A percentile compares a stretch with the other conserved stretches of the same genome.
These are phyloP conservation scores for Candida tibetensis DNA, from an alignment of 805 yeast genomes.

Conservation along the genomic window DNA sequence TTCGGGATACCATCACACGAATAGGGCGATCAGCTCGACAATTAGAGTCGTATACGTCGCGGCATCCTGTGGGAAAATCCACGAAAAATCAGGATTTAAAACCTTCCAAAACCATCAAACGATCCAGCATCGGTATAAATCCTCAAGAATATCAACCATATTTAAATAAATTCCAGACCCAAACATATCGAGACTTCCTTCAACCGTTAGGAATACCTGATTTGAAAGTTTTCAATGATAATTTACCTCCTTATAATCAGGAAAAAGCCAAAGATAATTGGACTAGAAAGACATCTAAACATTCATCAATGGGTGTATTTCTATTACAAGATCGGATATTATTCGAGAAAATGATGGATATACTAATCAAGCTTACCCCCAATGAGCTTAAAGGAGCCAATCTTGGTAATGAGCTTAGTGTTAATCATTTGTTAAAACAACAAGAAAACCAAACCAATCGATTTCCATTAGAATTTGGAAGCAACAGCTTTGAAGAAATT, in stretches of 20 bases:
- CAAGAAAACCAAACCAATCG: conserved; percentile 18
- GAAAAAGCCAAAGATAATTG: conserved; percentile 26
- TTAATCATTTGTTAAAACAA: conserved; percentile 16
- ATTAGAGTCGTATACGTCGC: conserved; percentile 16
- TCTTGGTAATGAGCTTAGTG: conserved; percentile 11
- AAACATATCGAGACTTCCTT: conserved; percentile 30
- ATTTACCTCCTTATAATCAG: conserved; percentile 20
- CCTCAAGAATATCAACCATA: not conserved
- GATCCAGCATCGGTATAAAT: not conserved
- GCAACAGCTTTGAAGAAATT: conserved; percentile 26
- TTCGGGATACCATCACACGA: conserved; percentile 33
- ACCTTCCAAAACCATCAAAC: not conserved
- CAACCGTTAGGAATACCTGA: conserved; percentile 33
- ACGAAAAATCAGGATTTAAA: not conserved
- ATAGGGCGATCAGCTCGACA: conserved; percentile 31
- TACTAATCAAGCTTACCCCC: conserved; percentile 33
- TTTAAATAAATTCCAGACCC: conserved; percentile 16
- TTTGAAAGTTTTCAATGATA: conserved; percentile 29
- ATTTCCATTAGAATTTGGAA: conserved; percentile 16
- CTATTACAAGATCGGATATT: conserved; percentile 27
- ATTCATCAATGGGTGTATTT: conserved; percentile 19
- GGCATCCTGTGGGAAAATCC: not conserved
- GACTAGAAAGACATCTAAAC: conserved; percentile 18
- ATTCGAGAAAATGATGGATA: conserved; percentile 33
- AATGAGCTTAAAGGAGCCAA: conserved; percentile 19